Base-by-base conservation (phyloP, 2,329 filamentous ascomycete species). In the Exutisphaerella laricina region DNA sequence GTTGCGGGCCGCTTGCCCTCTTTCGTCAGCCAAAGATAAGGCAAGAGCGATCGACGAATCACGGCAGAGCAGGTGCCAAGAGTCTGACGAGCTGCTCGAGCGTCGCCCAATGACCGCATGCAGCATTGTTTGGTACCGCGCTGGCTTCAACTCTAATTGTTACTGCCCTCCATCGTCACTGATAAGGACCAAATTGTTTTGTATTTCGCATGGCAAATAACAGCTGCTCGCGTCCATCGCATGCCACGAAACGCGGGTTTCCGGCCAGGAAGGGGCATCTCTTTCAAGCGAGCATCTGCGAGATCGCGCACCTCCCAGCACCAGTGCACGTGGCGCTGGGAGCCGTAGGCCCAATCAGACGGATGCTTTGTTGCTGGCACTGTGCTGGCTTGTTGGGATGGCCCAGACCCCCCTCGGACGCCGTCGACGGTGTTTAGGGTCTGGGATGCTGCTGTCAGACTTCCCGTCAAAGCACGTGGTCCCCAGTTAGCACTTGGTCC, bases 1-100 rank as follows among this genome's bases (percentile, higher is more conserved):
- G 13, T 23, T 17, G 10, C 20, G 13, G 20, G 30, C 8, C 30
- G 30, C 30, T 33, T 18, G 16, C 16, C 30, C 20, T 14, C 30
- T 33, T 33, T 18, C 16, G 30, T 33, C 30, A 18, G 30, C 16
- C 30, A 33, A 8, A 33, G 30, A 33, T 33, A 33, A 33, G 30
- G 30, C 30, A 33, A 18, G 17, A 3, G 14, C 12, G 4, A 1
- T 7, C 20, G n/a, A n/a, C 33, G 33, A 35, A 35, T 35, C 33
- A 23, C 17, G 33, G 33, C 33, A 35, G 17, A 21, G 30, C 14
- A 17, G 14, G 14, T 18, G 30, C 14, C 14, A 18, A 18, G 30
- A 17, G 16, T 18, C 30, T 33, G 17, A 8, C 17, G 18, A 7
- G n/a, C 8, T n/a, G 17, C 18, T 7, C 17, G 17, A 3, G 3